Percentiles rank a stretch among this genome's conserved stretches.
These are phyloP conservation scores for Poa annua DNA, from an alignment of 176 grass and related monocot species.

Conservation along the genomic window DNA sequence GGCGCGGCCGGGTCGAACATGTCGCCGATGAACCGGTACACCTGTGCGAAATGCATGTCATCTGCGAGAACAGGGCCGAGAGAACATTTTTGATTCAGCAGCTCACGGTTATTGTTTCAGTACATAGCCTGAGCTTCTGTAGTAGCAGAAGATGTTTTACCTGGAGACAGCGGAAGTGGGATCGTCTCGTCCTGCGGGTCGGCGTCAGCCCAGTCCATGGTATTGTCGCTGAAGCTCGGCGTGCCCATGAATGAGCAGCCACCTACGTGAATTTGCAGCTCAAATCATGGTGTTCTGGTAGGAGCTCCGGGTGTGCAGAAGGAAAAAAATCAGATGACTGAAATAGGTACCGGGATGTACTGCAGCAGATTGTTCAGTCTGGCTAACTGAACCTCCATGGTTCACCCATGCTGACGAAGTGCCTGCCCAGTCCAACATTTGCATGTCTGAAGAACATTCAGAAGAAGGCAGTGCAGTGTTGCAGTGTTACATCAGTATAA, in stretches of 20 bases:
- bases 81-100: not conserved
- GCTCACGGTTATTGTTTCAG: not conserved
- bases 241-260: conserved; percentile 18
- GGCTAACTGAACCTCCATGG: conserved; percentile 9
- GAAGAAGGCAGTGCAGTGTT: no score
- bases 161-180: conserved; percentile 43
- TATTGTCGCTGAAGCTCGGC: conserved; percentile 23
- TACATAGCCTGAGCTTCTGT: no score
- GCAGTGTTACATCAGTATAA: no score
- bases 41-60: conserved; percentile 64
- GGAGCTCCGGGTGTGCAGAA: not conserved
- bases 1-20: conserved; percentile 71
- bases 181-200: conserved; percentile 34
- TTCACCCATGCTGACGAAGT: conserved; percentile 33
- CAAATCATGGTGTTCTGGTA: not conserved
- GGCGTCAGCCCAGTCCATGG: conserved; percentile 17
- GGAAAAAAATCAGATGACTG: not conserved
- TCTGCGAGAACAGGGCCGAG: conserved; percentile 35
- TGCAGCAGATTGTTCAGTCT: not conserved
- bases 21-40: conserved; percentile 84
- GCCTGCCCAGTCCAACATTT: conserved; percentile 50
- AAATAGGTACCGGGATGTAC: conserved; percentile 34
- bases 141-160: not conserved
- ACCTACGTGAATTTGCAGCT: not conserved
- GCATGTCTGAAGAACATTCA: conserved; percentile 35